Percentiles rank a stretch among this genome's conserved stretches.
phyloP scores from a whole-genome alignment of 495 filamentous ascomycete genomes.

The Opeltia flavorubescens region DNA sequence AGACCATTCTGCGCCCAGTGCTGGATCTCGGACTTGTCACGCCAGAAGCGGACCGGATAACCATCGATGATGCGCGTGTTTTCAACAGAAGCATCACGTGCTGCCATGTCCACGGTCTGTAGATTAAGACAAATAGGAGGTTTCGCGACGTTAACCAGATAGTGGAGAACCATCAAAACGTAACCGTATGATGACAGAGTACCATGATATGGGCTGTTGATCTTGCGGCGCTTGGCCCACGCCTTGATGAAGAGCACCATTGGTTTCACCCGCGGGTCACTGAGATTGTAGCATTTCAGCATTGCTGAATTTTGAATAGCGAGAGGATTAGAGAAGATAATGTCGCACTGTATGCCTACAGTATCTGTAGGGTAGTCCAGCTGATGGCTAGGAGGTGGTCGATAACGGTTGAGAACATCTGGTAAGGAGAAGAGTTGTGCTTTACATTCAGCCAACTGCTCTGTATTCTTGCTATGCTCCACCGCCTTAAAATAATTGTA shows the following conservation, averaged over 20 bases:
- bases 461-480: background rate
- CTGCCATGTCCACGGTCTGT: conserved; percentile 30
- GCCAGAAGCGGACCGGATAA: conserved; percentile 50
- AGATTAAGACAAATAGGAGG: conserved; percentile 74
- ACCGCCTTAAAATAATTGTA: conserved; percentile 5
- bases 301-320: conserved; percentile 68
- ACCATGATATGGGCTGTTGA: conserved; percentile 70
- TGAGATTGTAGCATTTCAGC: conserved; percentile 60
- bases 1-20: conserved; percentile 31
- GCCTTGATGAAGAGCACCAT: conserved; percentile 69
- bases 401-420: conserved; percentile 13
- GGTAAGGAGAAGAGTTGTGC: conserved; percentile 10
- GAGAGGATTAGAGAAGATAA: conserved; percentile 70
- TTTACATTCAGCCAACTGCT: conserved; percentile 2
- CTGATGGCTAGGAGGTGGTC: conserved; percentile 17
- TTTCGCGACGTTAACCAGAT: conserved; percentile 60
- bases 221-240: conserved; percentile 68
- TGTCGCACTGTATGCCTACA: conserved; percentile 65
- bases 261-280: conserved; percentile 56
- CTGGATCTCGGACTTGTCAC: conserved; percentile 48
- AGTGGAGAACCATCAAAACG: conserved; percentile 87
- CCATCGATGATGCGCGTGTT: conserved; percentile 32
- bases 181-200: conserved; percentile 78
- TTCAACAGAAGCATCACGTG: conserved; percentile 1
- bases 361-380: conserved; percentile 58